These are phyloP conservation scores for Endothia cerciana DNA, from an alignment of 2,329 filamentous ascomycete genomes.

Conservation along the genomic window DNA sequence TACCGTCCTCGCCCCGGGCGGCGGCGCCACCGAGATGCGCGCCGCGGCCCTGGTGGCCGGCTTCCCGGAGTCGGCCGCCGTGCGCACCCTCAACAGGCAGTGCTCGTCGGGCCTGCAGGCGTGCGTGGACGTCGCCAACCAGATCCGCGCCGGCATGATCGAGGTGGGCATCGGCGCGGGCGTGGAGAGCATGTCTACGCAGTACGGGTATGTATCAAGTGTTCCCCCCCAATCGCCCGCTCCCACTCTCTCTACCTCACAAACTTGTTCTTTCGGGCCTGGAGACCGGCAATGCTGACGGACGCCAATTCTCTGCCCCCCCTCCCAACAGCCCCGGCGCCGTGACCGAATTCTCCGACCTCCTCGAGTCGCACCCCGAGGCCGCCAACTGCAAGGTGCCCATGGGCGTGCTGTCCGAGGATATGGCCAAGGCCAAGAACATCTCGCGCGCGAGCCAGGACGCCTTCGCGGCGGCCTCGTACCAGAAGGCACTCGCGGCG, in stretches of 20 bases:
- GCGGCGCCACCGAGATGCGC: conserved; percentile 95
- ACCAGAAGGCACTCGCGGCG: conserved; percentile 85
- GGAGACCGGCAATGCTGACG: neutral
- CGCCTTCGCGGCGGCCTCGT: conserved; percentile 89
- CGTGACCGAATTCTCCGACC: conserved; percentile 89
- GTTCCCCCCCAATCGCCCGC: neutral
- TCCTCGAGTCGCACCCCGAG: conserved; percentile 79
- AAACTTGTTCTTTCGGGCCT: neutral
- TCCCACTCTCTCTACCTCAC: neutral
- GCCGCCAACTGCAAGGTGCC: conserved; percentile 96
- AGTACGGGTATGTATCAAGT: conserved; percentile 85
- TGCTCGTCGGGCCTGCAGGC: conserved; percentile 93
- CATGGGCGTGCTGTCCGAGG: conserved; percentile 91
- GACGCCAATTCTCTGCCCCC: neutral
- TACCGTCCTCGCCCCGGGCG: conserved; percentile 87
- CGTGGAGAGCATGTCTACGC: conserved; percentile 92
- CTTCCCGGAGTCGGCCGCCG: conserved; percentile 83
- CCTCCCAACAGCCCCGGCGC: conserved; percentile 67
- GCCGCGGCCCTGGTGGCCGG: conserved; percentile 89
- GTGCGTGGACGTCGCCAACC: conserved; percentile 91
- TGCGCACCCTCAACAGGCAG: conserved; percentile 89
- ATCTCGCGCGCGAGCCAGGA: conserved; percentile 79
- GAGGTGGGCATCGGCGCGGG: conserved; percentile 92
- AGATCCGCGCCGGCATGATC: conserved; percentile 89
- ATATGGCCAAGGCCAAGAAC: conserved; percentile 87